Evolutionary conservation across 495 filamentous ascomycete genomes (phyloP), one percentile per base, ranked within the genome.

Genomic region (Alectoria sarmentosa): DNA sequence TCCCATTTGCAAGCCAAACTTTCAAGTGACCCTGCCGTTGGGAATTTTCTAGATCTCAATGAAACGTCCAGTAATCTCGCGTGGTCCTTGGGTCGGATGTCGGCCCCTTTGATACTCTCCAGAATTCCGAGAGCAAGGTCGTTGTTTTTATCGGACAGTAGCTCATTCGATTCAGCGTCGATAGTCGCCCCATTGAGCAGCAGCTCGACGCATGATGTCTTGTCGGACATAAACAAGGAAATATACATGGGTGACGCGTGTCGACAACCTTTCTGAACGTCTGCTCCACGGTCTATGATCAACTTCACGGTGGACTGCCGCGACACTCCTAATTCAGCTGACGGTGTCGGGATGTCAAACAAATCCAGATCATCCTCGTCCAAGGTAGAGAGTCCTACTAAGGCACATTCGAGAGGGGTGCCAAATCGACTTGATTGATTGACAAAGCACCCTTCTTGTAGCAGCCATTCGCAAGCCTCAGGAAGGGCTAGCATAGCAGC

Each of bases 321-420:
- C 19, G n/a, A 59, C 0, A 10, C 39, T 14, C 5, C 13, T 14
- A 15, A 41, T 14, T 41, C 39, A 41, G 39, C 6, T 41, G 13
- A 15, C 15, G 39, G 39, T 14, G 2, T 38, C 11, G 37, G 37
- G 37, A 38, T 38, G 37, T 38, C 6, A 38, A 38, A 11, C 5
- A 11, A 14, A 14, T 14, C 13, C 13, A 8, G 7, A 6, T n/a
- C n/a, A n/a, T n/a, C n/a, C n/a, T 17, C 28, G 8, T 21, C 39
- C 57, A 62, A n/a, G 0, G 26, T 32, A 26, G 1, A 0, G 0
- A 0, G 1, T 48, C 64, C 49, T 1, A 63, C 6, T 4, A 70
- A 56, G 15, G 64, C 69, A 56, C 69, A 71, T 46, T 67, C 41
- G 7, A 73, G 65, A 11, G 71, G 71, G 17, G 59, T 65, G 19